phyloP scores from a whole-genome alignment of 495 filamentous ascomycete genomes.

The Neurospora sp. region DNA sequence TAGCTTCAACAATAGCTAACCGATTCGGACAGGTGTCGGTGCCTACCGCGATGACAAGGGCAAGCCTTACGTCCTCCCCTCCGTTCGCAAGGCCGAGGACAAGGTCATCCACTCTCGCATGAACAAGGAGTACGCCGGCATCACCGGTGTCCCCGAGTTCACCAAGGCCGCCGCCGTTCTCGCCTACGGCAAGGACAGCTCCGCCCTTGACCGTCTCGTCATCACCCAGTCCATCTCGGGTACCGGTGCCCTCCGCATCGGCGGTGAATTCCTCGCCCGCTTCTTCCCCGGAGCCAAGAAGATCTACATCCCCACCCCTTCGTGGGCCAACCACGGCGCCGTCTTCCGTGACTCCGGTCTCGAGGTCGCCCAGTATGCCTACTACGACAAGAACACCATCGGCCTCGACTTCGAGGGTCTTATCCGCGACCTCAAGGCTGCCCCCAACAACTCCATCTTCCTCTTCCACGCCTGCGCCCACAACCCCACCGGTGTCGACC shows the following conservation, averaged over 20 bases:
- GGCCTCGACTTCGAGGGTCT: slow-evolving; percentile 95
- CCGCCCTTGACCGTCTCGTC: slow-evolving; percentile 69
- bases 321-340: slow-evolving; percentile 96
- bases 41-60: slow-evolving; percentile 90
- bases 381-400: slow-evolving; percentile 98
- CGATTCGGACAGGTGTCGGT: slow-evolving; percentile 47
- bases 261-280: slow-evolving; percentile 81
- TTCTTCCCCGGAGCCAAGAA: slow-evolving; percentile 86
- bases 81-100: slow-evolving; percentile 80
- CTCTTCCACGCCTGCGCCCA: slow-evolving; percentile 95
- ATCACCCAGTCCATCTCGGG: slow-evolving; percentile 98
- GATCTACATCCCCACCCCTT: slow-evolving; percentile 90
- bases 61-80: slow-evolving; percentile 95
- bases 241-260: slow-evolving; percentile 90
- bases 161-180: slow-evolving; percentile 82
- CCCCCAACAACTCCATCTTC: slow-evolving; percentile 78
- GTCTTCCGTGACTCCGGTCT: slow-evolving; percentile 91
- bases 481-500: slow-evolving; percentile 97
- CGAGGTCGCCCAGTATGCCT: slow-evolving; percentile 85
- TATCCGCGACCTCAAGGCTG: slow-evolving; percentile 80
- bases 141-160: slow-evolving; percentile 90
- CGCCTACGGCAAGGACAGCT: slow-evolving; percentile 75
- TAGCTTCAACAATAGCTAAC: not conserved
- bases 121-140: slow-evolving; percentile 97
- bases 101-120: slow-evolving; percentile 63